Evolutionary conservation across 768 basidiomycete species (phyloP), one percentile per base, ranked within the genome.

Genomic region (Calocybe gangraenosa): DNA sequence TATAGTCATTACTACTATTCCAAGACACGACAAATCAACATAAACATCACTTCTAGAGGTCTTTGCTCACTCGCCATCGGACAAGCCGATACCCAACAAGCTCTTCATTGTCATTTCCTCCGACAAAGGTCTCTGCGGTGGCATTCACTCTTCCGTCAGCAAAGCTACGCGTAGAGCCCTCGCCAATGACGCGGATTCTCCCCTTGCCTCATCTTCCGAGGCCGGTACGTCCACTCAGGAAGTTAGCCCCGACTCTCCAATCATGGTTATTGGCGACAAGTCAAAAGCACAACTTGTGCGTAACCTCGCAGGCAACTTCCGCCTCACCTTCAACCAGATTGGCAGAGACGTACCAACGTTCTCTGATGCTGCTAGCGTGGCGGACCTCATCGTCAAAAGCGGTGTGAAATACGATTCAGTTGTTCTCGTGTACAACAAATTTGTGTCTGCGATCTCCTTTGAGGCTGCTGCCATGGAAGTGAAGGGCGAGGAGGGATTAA

Each of bases 41-140:
- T 32, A 37, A 32, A 40, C 22, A 15, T 38, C 43, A 50, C 37
- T 47, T 50, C 30, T 67, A 92, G 92, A 96, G 80, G 79, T 98
- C 58, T 96, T 94, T 72, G 74, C 82, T 46, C 78, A 95, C 67
- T 71, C 84, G 6, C 64, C 80, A 20, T 71, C 84, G 10, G 87
- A 90, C 61, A 73, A 78, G 33, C 72, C 82, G 17, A 73, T 80
- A 36, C 75, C 82, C 60, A 82, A 79, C 64, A 89, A 87, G 62
- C 91, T 98, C 55, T 93, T 95, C 74, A 65, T 98, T 55, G 91
- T 94, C 64, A 68, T 96, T 60, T 96, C 95, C 37, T 97, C 95
- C 44, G 95, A 98, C 83, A 93, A 94, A 72, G 95, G 96, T 70
- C 90, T 99, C 47, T 99, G 95, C 63, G 95, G 96, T 71, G 95